Evolutionary conservation across 352 stramenopile species (phyloP).

Genomic region (Pythium rishiriense): DNA sequence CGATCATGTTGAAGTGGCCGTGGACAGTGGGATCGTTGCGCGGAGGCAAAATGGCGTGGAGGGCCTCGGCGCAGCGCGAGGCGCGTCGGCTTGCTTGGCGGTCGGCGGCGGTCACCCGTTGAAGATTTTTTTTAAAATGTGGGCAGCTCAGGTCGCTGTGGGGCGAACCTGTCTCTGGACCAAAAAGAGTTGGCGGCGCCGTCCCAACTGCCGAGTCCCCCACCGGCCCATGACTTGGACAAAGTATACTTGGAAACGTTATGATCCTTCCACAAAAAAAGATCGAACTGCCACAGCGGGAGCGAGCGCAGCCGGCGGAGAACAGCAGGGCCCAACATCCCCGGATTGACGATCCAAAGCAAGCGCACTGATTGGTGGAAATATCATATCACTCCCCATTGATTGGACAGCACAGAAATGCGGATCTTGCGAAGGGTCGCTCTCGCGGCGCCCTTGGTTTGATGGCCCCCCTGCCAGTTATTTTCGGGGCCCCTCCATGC

Average conservation of each 20-base stretch:
- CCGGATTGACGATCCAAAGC: constrained; percentile 27
- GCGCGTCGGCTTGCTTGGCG: neutral
- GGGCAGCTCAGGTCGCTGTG: constrained; percentile 10
- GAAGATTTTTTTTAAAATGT: constrained; percentile 31
- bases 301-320: neutral
- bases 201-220: constrained; percentile 34
- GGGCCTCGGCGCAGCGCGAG: neutral
- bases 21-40: no score
- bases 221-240: constrained; percentile 27
- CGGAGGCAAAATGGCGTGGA: neutral
- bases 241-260: constrained; percentile 37
- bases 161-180: constrained; percentile 13
- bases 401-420: constrained; percentile 16
- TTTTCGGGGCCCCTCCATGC: constrained; percentile 15
- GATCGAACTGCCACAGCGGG: constrained; percentile 21
- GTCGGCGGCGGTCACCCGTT: constrained; percentile 16
- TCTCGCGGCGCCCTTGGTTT: neutral
- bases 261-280: constrained; percentile 41
- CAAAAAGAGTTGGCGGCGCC: constrained; percentile 26
- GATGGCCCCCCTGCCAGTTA: constrained; percentile 5
- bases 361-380: constrained; percentile 1
- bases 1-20: constrained; percentile 12
- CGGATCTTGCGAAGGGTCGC: constrained; percentile 32
- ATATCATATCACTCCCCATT: neutral
- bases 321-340: constrained; percentile 19